These are phyloP conservation scores for Pseudopediastrum boryanum DNA, from an alignment of 139 green algal species.

Conservation along the genomic window DNA sequence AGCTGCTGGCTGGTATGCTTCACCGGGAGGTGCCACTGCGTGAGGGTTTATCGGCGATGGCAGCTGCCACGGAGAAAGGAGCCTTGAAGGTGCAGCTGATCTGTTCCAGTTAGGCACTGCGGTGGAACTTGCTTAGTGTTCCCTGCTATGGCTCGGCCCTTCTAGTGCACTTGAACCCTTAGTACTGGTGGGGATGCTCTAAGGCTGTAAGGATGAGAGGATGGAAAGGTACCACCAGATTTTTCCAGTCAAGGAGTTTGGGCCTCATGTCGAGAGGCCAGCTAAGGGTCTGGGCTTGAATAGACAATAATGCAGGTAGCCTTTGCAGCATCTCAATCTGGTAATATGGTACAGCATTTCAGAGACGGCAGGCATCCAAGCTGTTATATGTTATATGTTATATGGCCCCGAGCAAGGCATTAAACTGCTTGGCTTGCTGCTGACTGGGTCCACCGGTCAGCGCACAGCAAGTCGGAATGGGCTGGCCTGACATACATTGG, in stretches of 20 bases:
- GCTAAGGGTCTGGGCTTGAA: no score
- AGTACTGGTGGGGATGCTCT: background rate
- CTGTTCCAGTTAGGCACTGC: background rate
- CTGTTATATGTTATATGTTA: no score
- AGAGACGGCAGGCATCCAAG: no score
- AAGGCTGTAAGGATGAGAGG: background rate
- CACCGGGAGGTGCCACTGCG: conserved; percentile 46
- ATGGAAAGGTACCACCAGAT: background rate
- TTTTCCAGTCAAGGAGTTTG: background rate
- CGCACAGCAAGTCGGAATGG: no score
- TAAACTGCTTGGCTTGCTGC: no score
- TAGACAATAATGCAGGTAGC: no score
- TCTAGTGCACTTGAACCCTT: background rate
- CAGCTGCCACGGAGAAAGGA: conserved; percentile 50
- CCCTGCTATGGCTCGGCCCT: background rate
- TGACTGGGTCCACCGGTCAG: no score
- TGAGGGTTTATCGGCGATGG: conserved; percentile 55
- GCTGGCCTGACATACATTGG: no score
- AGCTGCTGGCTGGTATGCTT: conserved; percentile 57
- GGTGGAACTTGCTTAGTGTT: background rate
- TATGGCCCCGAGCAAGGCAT: no score
- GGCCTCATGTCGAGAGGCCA: background rate
- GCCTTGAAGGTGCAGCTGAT: conserved; percentile 70
- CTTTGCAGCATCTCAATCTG: no score
- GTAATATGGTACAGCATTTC: no score